Evolutionary conservation across 1,139 yeast genomes (phyloP), one percentile per base, ranked within the genome.

Genomic region (Casaregolazyma lundiana): DNA sequence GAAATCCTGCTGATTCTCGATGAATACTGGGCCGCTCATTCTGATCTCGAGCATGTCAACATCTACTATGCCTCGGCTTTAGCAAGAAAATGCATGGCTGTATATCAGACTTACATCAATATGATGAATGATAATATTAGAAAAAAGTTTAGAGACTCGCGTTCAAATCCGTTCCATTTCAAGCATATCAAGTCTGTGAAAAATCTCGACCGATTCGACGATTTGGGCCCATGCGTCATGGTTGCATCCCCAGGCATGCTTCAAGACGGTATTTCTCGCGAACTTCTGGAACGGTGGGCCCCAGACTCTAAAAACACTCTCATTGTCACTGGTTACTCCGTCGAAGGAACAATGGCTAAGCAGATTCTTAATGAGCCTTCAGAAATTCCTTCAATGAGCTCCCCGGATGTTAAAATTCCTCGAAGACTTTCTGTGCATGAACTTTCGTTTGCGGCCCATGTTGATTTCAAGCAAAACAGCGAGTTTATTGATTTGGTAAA

Each of bases 241-340:
- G 79, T 92, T 36, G 98, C 98, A 0, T 81, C 95, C 38, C 99
- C 98, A 0, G 98, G 99, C 64, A 92, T 92, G 98, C 72, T 92
- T 44, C 98, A 92, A 63, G 90, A 86, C 59, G 98, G 98, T 53
- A 83, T 90, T 2, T 89, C 97, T 0, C 75, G 99, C 58, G 95
- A 87, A 56, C 72, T 92, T 39, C 72, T 92, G 35, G 99, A 92
- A 62, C 79, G 84, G 63, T 92, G 99, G 99, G 92, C 96, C 1
- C 98, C 98, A 0, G 98, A 92, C 60, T 86, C 95, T 2, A 84
- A 88, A 59, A 92, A 92, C 59, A 74, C 95, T 1, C 81, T 89
- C 22, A 78, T 92, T 30, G 69, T 92, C 64, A 94, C 99, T 0
- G 99, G 99, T 69, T 92, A 92, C 65, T 90, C 97, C 2, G 96